Evolutionary conservation across 305 asterid species (phyloP).

Genomic region (Fraxinus dipetala): DNA sequence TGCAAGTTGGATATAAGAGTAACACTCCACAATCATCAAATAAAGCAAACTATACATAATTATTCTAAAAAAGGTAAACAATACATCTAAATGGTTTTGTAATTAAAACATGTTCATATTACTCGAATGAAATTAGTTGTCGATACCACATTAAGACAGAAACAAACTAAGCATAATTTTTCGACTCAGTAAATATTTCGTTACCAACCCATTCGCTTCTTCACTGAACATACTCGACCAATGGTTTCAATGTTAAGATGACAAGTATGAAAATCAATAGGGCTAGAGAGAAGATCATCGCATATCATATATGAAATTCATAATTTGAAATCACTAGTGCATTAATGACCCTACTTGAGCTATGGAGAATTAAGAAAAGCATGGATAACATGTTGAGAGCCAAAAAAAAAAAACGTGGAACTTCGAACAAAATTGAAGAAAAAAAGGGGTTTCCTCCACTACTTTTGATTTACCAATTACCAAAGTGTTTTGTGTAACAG

Average conservation of each 20-base stretch:
- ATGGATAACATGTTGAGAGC: not conserved
- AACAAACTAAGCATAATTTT: too few species aligned
- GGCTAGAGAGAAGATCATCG: not conserved
- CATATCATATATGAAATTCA: not conserved
- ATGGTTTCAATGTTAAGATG: not conserved
- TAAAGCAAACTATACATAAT: not conserved
- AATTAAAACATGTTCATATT: not conserved
- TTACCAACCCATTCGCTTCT: not conserved
- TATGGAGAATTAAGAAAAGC: not conserved
- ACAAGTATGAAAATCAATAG: not conserved
- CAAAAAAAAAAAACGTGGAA: not conserved
- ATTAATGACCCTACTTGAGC: not conserved
- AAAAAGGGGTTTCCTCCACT: conserved; percentile 8
- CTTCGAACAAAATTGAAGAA: not conserved
- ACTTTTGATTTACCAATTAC: not conserved
- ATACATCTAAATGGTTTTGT: not conserved
- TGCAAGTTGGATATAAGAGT: not conserved
- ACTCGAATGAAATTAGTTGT: too few species aligned
- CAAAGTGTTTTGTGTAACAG: not conserved
- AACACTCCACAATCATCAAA: not conserved
- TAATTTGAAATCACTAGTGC: not conserved
- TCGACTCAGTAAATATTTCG: too few species aligned
- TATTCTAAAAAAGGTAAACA: not conserved
- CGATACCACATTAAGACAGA: too few species aligned
- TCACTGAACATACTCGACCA: not conserved